These are phyloP conservation scores for Vitis cinerea DNA, from an alignment of 164 flowering plant genomes.

Conservation along the genomic window DNA sequence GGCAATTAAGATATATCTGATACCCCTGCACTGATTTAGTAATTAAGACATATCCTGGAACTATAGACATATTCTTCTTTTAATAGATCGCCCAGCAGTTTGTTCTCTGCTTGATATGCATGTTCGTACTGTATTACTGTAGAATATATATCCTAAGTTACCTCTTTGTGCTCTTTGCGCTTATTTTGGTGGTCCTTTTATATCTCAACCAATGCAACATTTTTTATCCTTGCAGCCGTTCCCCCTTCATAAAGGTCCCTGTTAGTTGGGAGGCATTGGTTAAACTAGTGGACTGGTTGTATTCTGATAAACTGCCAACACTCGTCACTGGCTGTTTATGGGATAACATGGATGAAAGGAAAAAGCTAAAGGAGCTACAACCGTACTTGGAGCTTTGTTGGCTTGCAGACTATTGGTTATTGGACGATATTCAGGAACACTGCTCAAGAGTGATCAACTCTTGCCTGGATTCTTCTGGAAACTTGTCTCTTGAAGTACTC, in stretches of 20 bases:
- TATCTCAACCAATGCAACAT: too few species aligned
- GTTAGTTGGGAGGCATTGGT: conserved; percentile 65
- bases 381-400: conserved; percentile 74
- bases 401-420: conserved; percentile 75
- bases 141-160: too few species aligned
- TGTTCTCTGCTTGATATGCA: too few species aligned
- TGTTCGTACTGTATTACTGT: too few species aligned
- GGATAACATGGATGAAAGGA: conserved; percentile 50
- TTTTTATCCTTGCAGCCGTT: conserved; percentile 39
- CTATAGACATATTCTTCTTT: too few species aligned
- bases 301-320: conserved; percentile 50
- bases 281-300: conserved; percentile 71
- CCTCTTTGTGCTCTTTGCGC: conserved; percentile 5
- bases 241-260: conserved; percentile 51
- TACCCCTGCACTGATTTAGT: too few species aligned
- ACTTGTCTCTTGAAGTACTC: conserved; percentile 47
- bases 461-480: conserved; percentile 38
- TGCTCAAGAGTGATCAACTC: conserved; percentile 46
- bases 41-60: too few species aligned
- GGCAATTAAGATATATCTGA: too few species aligned
- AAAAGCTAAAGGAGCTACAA: conserved; percentile 43
- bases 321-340: conserved; percentile 69
- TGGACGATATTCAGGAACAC: conserved; percentile 55
- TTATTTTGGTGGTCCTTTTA: not conserved
- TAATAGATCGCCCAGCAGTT: too few species aligned